Evolutionary conservation across 345 rosid species (phyloP), one percentile per base, ranked within the genome.

Genomic region (Salix brachista): DNA sequence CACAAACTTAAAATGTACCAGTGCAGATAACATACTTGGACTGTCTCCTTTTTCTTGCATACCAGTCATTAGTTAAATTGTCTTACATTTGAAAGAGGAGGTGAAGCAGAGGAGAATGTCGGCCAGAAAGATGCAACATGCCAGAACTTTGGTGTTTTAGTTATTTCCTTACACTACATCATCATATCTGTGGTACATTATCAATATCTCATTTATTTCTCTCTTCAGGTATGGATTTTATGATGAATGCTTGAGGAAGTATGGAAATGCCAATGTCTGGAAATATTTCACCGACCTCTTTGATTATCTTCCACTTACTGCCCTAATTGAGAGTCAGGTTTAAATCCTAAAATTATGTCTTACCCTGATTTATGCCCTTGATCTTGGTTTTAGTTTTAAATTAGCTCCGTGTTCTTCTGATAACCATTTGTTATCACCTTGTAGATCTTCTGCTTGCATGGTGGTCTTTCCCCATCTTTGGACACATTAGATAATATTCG

Each of bases 191-290:
- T 19, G 7, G 58, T 46, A n/a, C 10, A 8, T 62, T 13, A 30
- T 54, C 44, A 70, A 50, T 32, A 14, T n/a, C 14, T 32, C n/a
- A 42, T 41, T 48, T 68, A n/a, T 36, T 58, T 23, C 14, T 26
- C 32, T 11, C 73, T 74, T 65, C 84, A 82, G 84, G 76, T 82
- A 82, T 72, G 82, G 82, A 28, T 82, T 82, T 64, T 82, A 82
- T 62, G 85, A 82, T 75, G 82, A 79, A 58, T 82, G 85, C 72
- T 42, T 83, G 73, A 74, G 83, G 64, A 83, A 80, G 60, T 83
- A 80, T 28, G 86, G 86, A 61, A 83, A 80, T 83, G 86, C 86
- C n/a, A 83, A 80, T 68, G 79, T 80, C 70, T 80, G 83, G 83
- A 83, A 83, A 39, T 61, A 74, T 77, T 83, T 83, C 72, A 80